A percentile compares a stretch with the other conserved stretches of the same genome.
Conservation (phyloP, 1,284 basidiomycete genomes). For the Trichosporon inkin region DNA sequence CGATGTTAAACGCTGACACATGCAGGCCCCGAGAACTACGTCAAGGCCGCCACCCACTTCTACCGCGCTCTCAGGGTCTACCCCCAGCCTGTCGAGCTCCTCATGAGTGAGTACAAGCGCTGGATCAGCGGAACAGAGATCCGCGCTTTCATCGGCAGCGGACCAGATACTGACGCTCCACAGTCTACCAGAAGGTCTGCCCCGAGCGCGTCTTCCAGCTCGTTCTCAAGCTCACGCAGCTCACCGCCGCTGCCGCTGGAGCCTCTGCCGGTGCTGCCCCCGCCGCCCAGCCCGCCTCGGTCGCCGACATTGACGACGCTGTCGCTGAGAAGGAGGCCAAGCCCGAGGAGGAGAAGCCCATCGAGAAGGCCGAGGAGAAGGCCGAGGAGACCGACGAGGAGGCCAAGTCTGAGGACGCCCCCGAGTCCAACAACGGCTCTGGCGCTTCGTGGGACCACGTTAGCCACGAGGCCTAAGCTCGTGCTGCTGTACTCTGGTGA, state of each 20-base stretch:
- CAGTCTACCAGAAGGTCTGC: constrained; percentile 84
- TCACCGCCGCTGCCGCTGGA: constrained; percentile 20
- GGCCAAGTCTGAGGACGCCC: constrained; percentile 11
- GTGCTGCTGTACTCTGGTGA: not conserved
- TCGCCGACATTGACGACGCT: constrained; percentile 11
- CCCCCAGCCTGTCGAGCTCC: constrained; percentile 84
- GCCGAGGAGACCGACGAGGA: constrained; percentile 12
- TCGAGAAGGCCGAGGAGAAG: constrained; percentile 11
- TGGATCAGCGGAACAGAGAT: not conserved
- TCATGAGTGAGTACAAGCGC: constrained; percentile 56
- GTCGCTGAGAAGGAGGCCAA: constrained; percentile 12
- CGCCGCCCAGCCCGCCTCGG: constrained; percentile 3
- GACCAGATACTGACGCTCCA: not conserved
- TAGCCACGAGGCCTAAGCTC: constrained; percentile 15
- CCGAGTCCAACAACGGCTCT: constrained; percentile 17
- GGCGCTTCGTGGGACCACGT: constrained; percentile 24
- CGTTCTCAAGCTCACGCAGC: constrained; percentile 72
- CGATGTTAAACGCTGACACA: not conserved
- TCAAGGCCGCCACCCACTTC: constrained; percentile 82
- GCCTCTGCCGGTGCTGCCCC: constrained; percentile 12
- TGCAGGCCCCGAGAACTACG: constrained; percentile 67
- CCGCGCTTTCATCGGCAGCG: not conserved
- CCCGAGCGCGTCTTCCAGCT: constrained; percentile 83
- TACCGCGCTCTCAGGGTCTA: constrained; percentile 92
- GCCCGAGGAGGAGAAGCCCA: constrained; percentile 5